A percentile compares a stretch with the other conserved stretches of the same genome.
These are phyloP conservation scores for Dichomitus squalens DNA, from an alignment of 1,284 basidiomycete genomes.

Conservation along the genomic window DNA sequence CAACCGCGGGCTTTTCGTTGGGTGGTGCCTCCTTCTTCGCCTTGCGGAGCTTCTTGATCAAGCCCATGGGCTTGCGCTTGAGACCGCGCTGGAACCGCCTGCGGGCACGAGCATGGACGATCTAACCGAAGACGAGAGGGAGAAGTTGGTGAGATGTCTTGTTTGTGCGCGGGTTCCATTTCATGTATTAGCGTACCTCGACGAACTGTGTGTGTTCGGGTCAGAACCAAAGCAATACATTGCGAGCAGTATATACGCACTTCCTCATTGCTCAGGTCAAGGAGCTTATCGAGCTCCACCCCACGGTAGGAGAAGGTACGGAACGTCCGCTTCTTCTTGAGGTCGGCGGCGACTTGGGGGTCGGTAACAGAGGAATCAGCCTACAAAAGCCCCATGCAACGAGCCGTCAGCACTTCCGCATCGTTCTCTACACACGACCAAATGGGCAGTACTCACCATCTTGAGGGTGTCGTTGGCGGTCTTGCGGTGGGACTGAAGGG, in stretches of 20 bases:
- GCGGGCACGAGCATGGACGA: conserved; percentile 98
- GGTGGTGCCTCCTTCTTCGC: conserved; percentile 98
- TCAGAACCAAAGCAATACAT: neutral
- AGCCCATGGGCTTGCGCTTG: conserved; percentile 97
- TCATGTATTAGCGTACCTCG: conserved; percentile 51
- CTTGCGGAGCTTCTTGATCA: conserved; percentile 99
- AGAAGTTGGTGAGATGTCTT: neutral
- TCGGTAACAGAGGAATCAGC: conserved; percentile 84
- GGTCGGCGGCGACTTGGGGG: conserved; percentile 86
- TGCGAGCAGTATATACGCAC: conserved; percentile 44
- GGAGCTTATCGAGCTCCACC: conserved; percentile 94
- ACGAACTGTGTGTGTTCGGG: conserved; percentile 56
- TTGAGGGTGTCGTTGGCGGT: conserved; percentile 42
- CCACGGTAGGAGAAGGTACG: conserved; percentile 99
- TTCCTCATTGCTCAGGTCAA: conserved; percentile 95
- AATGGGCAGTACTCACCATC: conserved; percentile 52
- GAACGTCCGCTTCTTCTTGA: conserved; percentile 98
- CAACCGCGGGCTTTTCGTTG: conserved; percentile 97
- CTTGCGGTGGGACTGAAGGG: conserved; percentile 30
- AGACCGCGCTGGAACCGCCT: conserved; percentile 99
- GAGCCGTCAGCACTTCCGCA: conserved; percentile 26
- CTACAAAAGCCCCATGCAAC: conserved; percentile 39
- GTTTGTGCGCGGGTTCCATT: neutral
- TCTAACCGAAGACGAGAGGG: conserved; percentile 45
- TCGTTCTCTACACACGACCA: conserved; percentile 7